Evolutionary conservation across 2,329 filamentous ascomycete genomes (phyloP).

Genomic region (Fonsecaea pedrosoi): DNA sequence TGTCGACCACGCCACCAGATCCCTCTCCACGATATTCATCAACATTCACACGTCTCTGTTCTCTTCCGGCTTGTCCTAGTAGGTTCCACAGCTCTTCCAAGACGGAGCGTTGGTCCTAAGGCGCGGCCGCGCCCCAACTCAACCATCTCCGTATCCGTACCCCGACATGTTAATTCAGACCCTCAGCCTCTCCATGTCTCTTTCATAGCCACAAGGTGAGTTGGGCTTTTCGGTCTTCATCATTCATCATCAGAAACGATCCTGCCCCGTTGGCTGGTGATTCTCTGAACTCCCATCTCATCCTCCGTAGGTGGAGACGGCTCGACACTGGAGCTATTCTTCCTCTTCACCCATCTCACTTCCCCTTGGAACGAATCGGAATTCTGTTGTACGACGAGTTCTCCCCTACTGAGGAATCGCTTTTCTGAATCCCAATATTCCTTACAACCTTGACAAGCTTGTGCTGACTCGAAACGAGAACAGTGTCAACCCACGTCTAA

Average conservation of each 20-base stretch:
- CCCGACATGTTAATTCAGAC: constrained; percentile 13
- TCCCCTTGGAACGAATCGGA: background rate
- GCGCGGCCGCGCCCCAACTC: constrained; percentile 9
- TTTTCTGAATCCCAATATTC: background rate
- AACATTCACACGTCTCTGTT: background rate
- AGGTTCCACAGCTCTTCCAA: background rate
- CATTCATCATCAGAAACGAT: background rate
- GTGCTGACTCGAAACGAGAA: constrained; percentile 14
- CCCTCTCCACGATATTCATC: background rate
- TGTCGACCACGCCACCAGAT: constrained; percentile 6
- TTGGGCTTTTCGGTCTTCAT: constrained; percentile 1
- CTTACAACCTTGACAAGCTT: background rate
- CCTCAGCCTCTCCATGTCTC: constrained; percentile 9
- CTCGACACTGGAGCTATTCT: background rate
- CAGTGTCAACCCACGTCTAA: constrained; percentile 13
- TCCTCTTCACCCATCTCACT: background rate
- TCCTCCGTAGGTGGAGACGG: background rate
- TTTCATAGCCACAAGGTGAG: constrained; percentile 19
- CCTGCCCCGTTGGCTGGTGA: background rate
- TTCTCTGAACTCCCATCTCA: background rate
- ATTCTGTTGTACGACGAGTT: background rate
- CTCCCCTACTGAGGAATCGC: background rate
- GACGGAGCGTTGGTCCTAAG: background rate
- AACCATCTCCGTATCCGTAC: background rate
- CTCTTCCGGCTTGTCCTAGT: background rate